Evolutionary conservation across 495 filamentous ascomycete genomes (phyloP).

Genomic region (Elaphomyces granulatus): DNA sequence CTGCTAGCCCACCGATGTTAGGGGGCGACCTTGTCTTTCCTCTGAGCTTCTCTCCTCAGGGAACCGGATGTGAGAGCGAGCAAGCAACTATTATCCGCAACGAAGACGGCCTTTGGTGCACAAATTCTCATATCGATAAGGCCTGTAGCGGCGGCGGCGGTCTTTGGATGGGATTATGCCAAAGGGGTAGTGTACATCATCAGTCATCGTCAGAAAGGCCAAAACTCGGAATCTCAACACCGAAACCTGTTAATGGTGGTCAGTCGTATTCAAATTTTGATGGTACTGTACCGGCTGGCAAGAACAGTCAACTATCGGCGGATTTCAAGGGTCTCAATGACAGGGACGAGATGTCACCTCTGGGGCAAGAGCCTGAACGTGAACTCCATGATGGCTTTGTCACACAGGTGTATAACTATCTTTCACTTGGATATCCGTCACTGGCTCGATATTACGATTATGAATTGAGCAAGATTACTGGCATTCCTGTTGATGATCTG

Average conservation of each 20-base stretch:
- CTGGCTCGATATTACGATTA: constrained; percentile 67
- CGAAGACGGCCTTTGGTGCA: constrained; percentile 32
- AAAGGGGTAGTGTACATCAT: constrained; percentile 8
- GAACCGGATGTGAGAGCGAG: constrained; percentile 60
- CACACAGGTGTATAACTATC: constrained; percentile 91
- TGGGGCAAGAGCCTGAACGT: constrained; percentile 38
- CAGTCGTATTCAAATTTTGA: constrained; percentile 1
- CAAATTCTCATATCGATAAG: constrained; percentile 10
- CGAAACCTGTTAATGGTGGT: constrained; percentile 11
- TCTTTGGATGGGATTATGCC: constrained; percentile 55
- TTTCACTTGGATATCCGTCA: constrained; percentile 79
- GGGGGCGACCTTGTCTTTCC: constrained; percentile 63
- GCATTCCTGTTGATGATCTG: constrained; percentile 48
- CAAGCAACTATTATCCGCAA: constrained; percentile 17
- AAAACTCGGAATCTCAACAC: constrained; percentile 15
- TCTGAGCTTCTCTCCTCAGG: constrained; percentile 60
- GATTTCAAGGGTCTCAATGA: constrained; percentile 2
- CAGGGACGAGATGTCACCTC: constrained; percentile 34
- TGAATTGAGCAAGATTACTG: constrained; percentile 67
- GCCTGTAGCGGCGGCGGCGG: constrained; percentile 31
- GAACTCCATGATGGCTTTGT: constrained; percentile 77
- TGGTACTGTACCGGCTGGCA: background rate
- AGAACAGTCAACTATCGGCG: constrained; percentile 1
- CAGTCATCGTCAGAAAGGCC: background rate
- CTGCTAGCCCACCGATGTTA: constrained; percentile 66